A percentile compares a stretch with the other conserved stretches of the same genome.
Conservation (phyloP, 1,139 yeast genomes). For the Yarrowia galli region DNA sequence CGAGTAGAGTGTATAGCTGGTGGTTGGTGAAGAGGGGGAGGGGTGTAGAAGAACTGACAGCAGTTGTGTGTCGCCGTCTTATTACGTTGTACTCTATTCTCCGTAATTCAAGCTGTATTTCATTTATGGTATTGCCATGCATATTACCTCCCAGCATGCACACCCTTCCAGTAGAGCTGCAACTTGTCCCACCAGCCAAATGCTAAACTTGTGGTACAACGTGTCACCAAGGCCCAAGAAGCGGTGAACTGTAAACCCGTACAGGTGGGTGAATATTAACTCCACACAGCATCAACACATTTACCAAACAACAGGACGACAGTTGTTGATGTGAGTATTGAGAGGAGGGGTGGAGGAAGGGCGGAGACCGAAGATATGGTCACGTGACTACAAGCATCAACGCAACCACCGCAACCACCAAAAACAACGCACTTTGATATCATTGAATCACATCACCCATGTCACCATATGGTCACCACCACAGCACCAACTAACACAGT, state of each 20-base stretch:
- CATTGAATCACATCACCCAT: too few relatives aligned
- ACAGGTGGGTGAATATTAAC: slow-evolving; percentile 7
- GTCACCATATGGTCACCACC: not conserved
- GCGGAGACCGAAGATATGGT: too few relatives aligned
- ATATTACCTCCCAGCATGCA: too few relatives aligned
- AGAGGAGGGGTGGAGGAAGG: too few relatives aligned
- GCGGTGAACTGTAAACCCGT: not conserved
- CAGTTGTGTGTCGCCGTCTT: too few relatives aligned
- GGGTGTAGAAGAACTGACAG: too few relatives aligned
- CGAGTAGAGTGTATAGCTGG: not conserved
- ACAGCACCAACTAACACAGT: not conserved
- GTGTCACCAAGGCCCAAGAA: slow-evolving; percentile 34
- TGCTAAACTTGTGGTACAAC: slow-evolving; percentile 18
- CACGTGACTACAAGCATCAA: too few relatives aligned
- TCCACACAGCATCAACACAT: not conserved
- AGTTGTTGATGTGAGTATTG: too few relatives aligned
- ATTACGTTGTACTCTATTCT: not conserved
- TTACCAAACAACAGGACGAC: too few relatives aligned
- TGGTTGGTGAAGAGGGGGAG: not conserved
- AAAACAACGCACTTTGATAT: not conserved
- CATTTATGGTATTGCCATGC: slow-evolving; percentile 5
- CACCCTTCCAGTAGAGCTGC: too few relatives aligned
- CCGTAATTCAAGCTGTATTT: not conserved
- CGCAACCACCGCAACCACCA: not conserved
- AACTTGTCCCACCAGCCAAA: slow-evolving; percentile 12